Base-by-base conservation (phyloP, 352 stramenopile species). In the Aphanomyces stellatus region DNA sequence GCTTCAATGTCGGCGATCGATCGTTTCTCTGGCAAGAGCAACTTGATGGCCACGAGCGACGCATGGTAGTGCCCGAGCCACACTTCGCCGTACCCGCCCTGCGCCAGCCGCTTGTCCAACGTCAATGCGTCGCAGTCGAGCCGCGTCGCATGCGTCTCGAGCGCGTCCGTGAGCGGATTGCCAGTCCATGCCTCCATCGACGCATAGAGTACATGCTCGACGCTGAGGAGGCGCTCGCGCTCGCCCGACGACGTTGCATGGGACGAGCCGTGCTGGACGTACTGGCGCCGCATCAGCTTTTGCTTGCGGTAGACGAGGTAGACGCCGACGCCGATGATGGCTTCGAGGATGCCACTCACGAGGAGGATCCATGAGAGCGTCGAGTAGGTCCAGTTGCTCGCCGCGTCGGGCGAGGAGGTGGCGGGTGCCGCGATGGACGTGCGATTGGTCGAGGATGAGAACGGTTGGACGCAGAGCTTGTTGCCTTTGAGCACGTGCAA, bases 41-140 rank as follows among this genome's bases (percentile, higher is more conserved):
- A 77, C 72, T 88, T 87, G 53, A 85, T 72, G 0, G 80, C 76
- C 6, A 88, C 76, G 0, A 68, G 31, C 8, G 72, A 56, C 10
- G 59, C 49, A 17, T 80, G 71, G 34, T 77, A 85, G 0, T 48
- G 69, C 1, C 80, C 80, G 19, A 66, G 70, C 62, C 82, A 88
- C 0, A 88, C 77, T 70, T 87, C 76, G 3, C 76, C 78, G 55
- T 85, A 88, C 0, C 72, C 77, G 27, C 80, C 80, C 13, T 74
- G 64, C 31, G 55, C 55, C 6, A 64, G 35, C 10, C 55, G 55
- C 24, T 51, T 46, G n/a, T 64, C 35, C 37, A 64, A 15, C 24
- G 55, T 51, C 3, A 64, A n/a, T 3, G 55, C 55, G 40, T 64
- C 55, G 27, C 34, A 51, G 22, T 64, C 55, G 22, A 64, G 55